Base-by-base conservation (phyloP, 768 basidiomycete species). In the Nevesoporus exiguus region DNA sequence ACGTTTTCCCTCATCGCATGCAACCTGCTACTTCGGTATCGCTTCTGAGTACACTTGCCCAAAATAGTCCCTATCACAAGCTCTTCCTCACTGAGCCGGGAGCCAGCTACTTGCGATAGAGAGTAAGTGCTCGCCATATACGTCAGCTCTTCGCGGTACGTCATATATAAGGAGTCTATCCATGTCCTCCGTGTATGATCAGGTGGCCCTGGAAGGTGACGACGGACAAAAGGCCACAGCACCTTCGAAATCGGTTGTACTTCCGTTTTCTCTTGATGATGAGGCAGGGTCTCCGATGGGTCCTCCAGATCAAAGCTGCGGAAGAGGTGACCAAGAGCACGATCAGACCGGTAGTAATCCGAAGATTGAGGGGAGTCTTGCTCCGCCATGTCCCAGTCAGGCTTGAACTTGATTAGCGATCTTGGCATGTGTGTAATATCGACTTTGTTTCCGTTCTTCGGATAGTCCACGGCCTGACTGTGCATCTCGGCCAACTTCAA, bases 401-500 rank as follows among this genome's bases (percentile, higher is more conserved):
- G 90, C 61, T 86, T 90, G 66, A 78, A 82, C 17, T 76, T 76
- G 41, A 89, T 87, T 15, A 87, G 72, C 0, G 73, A 66, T 10
- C 70, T 67, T 4, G 90, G 88, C 27, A 88, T 65, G 4, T 71
- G 62, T 24, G 72, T 71, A 21, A 86, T 71, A 47, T 84, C 71
- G 22, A 89, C 85, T 2, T 82, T 79, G 33, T 80, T 79, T 8
- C 88, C 90, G 57, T 85, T 84, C 70, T 91, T 92, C 0, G 87
- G 83, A 66, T 88, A 92, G 61, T 92, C 90, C 5, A 92, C 89
- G 0, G 89, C 89, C 75, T 81, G 63, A 55, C 68, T 76, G 49
- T 55, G 64, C 85, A 90, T 66, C 48, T 73, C 71, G 4, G 89
- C 88, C 6, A 93, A 72, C 39, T 59, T 67, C 33, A 80, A 55